Percentiles rank a stretch among this genome's conserved stretches.
Evolutionary conservation across 169 alveolate species (phyloP).

Genomic region (Plasmodium coatneyi): DNA sequence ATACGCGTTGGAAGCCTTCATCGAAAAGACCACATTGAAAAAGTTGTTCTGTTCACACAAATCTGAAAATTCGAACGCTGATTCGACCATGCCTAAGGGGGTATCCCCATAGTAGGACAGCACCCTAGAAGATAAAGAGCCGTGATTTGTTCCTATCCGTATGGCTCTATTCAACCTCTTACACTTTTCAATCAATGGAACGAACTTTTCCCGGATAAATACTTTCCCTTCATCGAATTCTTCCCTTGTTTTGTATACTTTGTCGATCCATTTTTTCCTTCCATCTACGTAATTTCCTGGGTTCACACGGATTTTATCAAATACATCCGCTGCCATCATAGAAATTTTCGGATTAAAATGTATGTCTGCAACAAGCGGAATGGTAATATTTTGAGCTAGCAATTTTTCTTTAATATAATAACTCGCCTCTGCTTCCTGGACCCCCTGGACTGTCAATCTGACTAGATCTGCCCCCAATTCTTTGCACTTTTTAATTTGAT

Average conservation of each 20-base stretch:
- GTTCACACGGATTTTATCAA: conserved; percentile 87
- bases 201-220: conserved; percentile 76
- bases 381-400: conserved; percentile 76
- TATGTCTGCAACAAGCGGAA: conserved; percentile 89
- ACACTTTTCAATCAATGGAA: conserved; percentile 87
- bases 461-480: conserved; percentile 87
- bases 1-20: conserved; percentile 87
- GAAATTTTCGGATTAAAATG: conserved; percentile 90
- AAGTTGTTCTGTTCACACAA: conserved; percentile 83
- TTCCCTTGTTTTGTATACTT: conserved; percentile 80
- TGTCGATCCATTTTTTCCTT: conserved; percentile 83
- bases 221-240: conserved; percentile 82
- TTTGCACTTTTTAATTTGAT: conserved; percentile 83
- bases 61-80: conserved; percentile 88
- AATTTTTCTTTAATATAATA: conserved; percentile 79
- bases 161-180: conserved; percentile 81
- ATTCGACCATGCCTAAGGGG: conserved; percentile 89
- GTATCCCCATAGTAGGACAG: conserved; percentile 88
- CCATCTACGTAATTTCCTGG: conserved; percentile 91
- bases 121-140: conserved; percentile 86
- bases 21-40: conserved; percentile 85
- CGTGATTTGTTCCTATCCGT: conserved; percentile 89
- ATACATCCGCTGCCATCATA: conserved; percentile 85
- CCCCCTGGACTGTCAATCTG: conserved; percentile 88
- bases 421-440: conserved; percentile 85